Base-by-base conservation (phyloP, 2,329 filamentous ascomycete genomes). In the Fusarium ramigenum region DNA sequence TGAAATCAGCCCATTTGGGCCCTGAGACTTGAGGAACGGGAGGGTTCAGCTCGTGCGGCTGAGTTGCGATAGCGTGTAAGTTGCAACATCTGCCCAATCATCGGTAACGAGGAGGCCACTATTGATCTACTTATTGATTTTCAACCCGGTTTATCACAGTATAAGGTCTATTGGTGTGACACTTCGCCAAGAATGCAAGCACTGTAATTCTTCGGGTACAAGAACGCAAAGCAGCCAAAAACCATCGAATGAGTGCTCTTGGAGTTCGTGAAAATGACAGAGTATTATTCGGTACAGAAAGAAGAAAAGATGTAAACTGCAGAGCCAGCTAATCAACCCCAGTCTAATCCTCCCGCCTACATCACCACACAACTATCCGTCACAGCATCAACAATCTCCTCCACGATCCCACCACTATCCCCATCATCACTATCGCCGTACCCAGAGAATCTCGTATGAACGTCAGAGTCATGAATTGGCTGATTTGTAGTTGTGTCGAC, bases 11-110 rank as follows among this genome's bases (percentile, higher is more conserved):
- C 50, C 50, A 40, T 54, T 40, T 18, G 4, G 32, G 19, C 14
- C 23, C 1, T 40, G 34, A 28, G 21, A 40, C 34, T 40, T 54
- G 50, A 7, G 21, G 5, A 40, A 28, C 16, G 11, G 11, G 16
- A 54, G 23, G 37, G 36, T 43, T 56, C 52, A 56, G 52, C 52
- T 56, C 36, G 25, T 56, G 37, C 52, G 52, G 52, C 52, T 56
- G 52, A 56, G 52, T n/a, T 43, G 8, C 14, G 34, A 28, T 54
- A n/a, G 50, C 14, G 34, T 18, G 50, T 12, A 54, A 28, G 19
- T 39, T n/a, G 34, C 10, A 40, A 18, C 34, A 28, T 28, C 21
- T 2, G 2, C 21, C 52, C 52, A 56, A 56, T 43, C 37, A 43
- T 7, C 15, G 12, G 5, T 23, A n/a, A 30, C 10, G 8, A 19